Evolutionary conservation across 2,329 filamentous ascomycete species (phyloP).

Genomic region (Alternaria dauci): DNA sequence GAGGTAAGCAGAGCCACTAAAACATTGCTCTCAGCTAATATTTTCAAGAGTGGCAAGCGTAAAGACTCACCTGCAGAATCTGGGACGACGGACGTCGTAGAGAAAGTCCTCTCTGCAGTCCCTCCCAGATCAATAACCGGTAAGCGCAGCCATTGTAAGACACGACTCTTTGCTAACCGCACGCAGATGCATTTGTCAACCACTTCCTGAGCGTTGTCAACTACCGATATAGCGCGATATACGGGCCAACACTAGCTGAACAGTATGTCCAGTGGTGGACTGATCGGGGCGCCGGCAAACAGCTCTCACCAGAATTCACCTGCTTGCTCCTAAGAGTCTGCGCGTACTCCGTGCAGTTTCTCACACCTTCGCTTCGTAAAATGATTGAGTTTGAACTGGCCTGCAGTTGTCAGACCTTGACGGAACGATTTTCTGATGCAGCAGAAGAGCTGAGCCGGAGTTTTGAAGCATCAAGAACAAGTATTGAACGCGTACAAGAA

Average conservation of each 20-base stretch:
- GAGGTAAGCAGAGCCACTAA: slow-evolving; percentile 17
- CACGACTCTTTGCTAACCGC: slow-evolving; percentile 9
- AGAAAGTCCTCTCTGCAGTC: slow-evolving; percentile 43
- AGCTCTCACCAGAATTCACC: slow-evolving; percentile 56
- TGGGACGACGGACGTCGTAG: slow-evolving; percentile 40
- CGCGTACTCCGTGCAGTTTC: slow-evolving; percentile 56
- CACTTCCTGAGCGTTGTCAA: slow-evolving; percentile 58
- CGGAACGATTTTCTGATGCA: slow-evolving; percentile 53
- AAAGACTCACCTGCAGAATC: slow-evolving; percentile 21
- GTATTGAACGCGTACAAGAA: slow-evolving; percentile 59
- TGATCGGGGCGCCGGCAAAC: slow-evolving; percentile 44
- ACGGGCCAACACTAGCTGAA: slow-evolving; percentile 56
- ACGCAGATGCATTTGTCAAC: slow-evolving; percentile 56
- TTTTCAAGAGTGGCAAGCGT: slow-evolving; percentile 4
- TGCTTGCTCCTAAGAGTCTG: slow-evolving; percentile 59
- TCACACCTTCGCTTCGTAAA: slow-evolving; percentile 49
- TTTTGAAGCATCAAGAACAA: slow-evolving; percentile 55
- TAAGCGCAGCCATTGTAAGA: slow-evolving; percentile 4
- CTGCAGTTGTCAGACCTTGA: slow-evolving; percentile 50
- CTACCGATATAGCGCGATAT: slow-evolving; percentile 58
- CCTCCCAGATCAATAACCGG: slow-evolving; percentile 46
- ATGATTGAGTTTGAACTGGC: slow-evolving; percentile 58
- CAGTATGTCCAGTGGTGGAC: slow-evolving; percentile 60
- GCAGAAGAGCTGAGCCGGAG: slow-evolving; percentile 56
- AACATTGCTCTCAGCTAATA: background rate